Percentiles rank a stretch among this genome's conserved stretches.
phyloP scores from a whole-genome alignment of 345 rosid genomes.

The Lagerstroemia speciosa region DNA sequence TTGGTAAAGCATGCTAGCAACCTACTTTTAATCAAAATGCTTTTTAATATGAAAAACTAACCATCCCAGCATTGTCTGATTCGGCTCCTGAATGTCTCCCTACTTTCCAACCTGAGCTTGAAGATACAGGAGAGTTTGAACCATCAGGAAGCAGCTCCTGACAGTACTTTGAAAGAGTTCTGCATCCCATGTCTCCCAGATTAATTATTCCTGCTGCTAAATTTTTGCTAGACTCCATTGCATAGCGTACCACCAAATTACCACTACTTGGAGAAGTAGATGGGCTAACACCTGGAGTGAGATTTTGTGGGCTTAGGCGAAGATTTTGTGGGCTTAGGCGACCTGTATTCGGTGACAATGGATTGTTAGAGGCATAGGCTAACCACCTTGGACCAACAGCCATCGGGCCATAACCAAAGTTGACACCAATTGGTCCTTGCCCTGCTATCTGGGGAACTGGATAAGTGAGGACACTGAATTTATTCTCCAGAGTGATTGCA shows the following conservation, averaged over 20 bases:
- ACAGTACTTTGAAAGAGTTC: conserved; percentile 72
- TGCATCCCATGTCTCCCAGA: conserved; percentile 91
- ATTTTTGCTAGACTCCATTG: conserved; percentile 92
- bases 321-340: conserved; percentile 78
- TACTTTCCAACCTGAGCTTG: conserved; percentile 71
- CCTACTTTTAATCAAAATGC: background rate
- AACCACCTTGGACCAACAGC: conserved; percentile 98
- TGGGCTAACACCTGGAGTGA: conserved; percentile 78
- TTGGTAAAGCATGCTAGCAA: background rate
- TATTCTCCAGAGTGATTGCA: conserved; percentile 77
- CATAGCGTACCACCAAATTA: conserved; percentile 86
- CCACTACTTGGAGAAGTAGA: conserved; percentile 75
- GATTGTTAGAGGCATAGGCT: conserved; percentile 78
- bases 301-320: too few relatives aligned
- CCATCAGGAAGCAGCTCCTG: conserved; percentile 95
- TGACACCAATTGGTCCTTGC: conserved; percentile 63
- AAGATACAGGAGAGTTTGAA: conserved; percentile 67
- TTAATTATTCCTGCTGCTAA: conserved; percentile 72
- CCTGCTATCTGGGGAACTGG: conserved; percentile 84
- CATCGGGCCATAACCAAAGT: conserved; percentile 91
- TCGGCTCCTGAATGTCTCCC: conserved; percentile 58
- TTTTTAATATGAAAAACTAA: conserved; percentile 28
- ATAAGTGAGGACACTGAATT: conserved; percentile 86
- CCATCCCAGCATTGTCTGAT: conserved; percentile 88
- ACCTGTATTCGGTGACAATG: conserved; percentile 54